These are phyloP conservation scores for Leishmania gerbilli DNA, from an alignment of 208 protist genomes.

Conservation along the genomic window DNA sequence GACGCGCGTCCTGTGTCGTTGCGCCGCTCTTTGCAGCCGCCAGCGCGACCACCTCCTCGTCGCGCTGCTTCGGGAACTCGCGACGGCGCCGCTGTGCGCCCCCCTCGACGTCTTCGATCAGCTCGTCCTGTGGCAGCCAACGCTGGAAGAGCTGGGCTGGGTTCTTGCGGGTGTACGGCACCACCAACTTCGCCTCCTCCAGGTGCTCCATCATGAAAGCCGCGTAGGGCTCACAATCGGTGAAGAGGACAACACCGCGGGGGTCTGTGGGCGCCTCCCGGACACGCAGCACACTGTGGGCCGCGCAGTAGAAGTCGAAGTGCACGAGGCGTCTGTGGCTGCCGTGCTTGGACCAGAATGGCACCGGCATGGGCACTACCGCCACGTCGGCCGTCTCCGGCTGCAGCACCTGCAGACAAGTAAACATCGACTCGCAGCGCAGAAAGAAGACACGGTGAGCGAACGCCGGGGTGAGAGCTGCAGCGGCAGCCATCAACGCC, in stretches of 20 bases:
- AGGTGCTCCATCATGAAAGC: constrained; percentile 87
- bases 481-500: constrained; percentile 46
- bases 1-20: constrained; percentile 16
- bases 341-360: constrained; percentile 56
- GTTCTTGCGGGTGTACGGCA: constrained; percentile 86
- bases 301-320: constrained; percentile 63
- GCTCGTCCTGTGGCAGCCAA: constrained; percentile 37
- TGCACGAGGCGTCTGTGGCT: constrained; percentile 78
- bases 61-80: constrained; percentile 27
- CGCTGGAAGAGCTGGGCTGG: constrained; percentile 33
- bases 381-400: constrained; percentile 50
- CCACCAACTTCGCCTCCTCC: constrained; percentile 72
- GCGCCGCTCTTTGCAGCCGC: constrained; percentile 27
- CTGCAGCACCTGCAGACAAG: constrained; percentile 53
- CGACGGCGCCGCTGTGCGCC: constrained; percentile 9
- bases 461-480: constrained; percentile 11
- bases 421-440: constrained; percentile 77
- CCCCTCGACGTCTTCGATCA: neutral
- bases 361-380: constrained; percentile 76
- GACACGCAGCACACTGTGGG: constrained; percentile 44
- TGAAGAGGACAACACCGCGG: constrained; percentile 79
- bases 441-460: constrained; percentile 57
- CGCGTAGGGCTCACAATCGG: constrained; percentile 71
- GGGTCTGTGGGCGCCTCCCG: constrained; percentile 46
- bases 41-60: constrained; percentile 19